These are phyloP conservation scores for Mycena olivaceomarginata DNA, from an alignment of 768 basidiomycete genomes.

Conservation along the genomic window DNA sequence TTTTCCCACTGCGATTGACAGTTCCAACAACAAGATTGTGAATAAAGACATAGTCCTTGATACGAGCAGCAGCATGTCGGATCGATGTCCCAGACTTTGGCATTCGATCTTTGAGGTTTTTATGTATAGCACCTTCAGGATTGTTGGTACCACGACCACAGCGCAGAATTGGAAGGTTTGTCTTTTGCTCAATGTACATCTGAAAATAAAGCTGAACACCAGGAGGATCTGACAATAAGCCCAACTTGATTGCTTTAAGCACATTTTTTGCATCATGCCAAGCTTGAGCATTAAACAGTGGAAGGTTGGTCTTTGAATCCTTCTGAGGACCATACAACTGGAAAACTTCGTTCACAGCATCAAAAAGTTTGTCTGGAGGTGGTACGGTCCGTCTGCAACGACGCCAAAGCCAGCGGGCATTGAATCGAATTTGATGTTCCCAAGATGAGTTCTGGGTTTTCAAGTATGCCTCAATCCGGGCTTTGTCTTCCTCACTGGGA, in stretches of 20 bases:
- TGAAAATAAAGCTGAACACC: background rate
- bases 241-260: too few relatives aligned
- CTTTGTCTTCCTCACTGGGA: too few relatives aligned
- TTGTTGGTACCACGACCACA: background rate
- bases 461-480: too few relatives aligned
- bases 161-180: background rate
- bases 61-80: background rate
- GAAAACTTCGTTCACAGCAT: background rate
- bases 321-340: background rate
- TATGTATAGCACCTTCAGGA: constrained; percentile 1
- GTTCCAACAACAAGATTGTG: too few relatives aligned
- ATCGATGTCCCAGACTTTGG: constrained; percentile 4
- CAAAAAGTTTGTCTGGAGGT: background rate
- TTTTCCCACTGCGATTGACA: too few relatives aligned
- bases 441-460: too few relatives aligned
- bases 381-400: background rate
- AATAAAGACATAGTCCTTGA: too few relatives aligned
- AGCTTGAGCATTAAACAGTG: too few relatives aligned
- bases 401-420: constrained; percentile 7
- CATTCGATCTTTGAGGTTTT: constrained; percentile 1
- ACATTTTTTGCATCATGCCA: background rate
- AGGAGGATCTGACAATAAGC: background rate
- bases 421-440: background rate
- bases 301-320: background rate
- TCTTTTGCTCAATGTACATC: background rate